phyloP scores from a whole-genome alignment of 2,329 filamentous ascomycete genomes.

The Phialophora chinensis region DNA sequence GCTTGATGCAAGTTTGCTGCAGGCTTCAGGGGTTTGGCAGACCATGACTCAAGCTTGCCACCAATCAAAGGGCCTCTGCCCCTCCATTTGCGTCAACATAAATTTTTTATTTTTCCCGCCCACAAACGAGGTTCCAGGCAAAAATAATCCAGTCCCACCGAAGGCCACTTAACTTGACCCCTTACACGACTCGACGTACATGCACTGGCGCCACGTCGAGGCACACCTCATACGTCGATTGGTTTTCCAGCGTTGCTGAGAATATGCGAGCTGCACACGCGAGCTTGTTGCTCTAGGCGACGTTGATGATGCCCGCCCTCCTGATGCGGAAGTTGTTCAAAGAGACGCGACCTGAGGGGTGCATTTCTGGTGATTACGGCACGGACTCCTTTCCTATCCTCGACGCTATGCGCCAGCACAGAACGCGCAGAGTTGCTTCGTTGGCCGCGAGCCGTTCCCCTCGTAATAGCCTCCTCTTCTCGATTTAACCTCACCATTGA shows the following conservation, averaged over 20 bases:
- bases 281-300: constrained; percentile 21
- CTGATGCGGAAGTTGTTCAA: constrained; percentile 10
- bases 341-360: background rate
- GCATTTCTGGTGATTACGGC: background rate
- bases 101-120: constrained; percentile 9
- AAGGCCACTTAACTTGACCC: constrained; percentile 7
- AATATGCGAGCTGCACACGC: background rate
- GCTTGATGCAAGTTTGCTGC: constrained; percentile 19
- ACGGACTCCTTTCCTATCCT: background rate
- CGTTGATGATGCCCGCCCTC: constrained; percentile 4
- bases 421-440: background rate
- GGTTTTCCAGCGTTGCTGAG: background rate
- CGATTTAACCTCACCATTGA: background rate
- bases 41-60: background rate
- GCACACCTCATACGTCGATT: background rate
- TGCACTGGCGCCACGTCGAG: background rate
- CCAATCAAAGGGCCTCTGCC: constrained; percentile 13
- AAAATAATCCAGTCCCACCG: constrained; percentile 9
- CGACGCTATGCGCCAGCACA: background rate
- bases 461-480: background rate
- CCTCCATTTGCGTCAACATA: constrained; percentile 14
- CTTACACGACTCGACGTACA: constrained; percentile 5
- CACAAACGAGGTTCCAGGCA: constrained; percentile 1
- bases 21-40: constrained; percentile 26
- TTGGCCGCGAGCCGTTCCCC: background rate